Evolutionary conservation across 352 stramenopile genomes (phyloP), one percentile per base, ranked within the genome.

Genomic region (Pythium brachiatum): DNA sequence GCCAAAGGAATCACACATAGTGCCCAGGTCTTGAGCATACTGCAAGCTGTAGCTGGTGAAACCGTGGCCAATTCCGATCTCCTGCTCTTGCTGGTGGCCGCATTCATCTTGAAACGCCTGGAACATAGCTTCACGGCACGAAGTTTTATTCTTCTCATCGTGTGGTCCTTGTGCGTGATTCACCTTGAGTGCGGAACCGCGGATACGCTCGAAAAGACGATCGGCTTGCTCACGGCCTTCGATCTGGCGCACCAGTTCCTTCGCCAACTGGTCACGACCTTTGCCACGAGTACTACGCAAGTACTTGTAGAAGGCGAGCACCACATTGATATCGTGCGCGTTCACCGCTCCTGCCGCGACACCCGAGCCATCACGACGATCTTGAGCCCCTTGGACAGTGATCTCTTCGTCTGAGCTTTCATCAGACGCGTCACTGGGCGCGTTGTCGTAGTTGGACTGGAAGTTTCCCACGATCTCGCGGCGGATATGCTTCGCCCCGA

Each of bases 381-480:
- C 7, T 2, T 16, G 15, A 16, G 38, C 38, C 2, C n/a, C 15
- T 46, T 70, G 38, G 21, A 56, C 64, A n/a, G 20, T 64, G 7
- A 7, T 38, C 20, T 21, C 31, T 7, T 75, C 74, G 7, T 68
- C 67, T 15, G 58, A 62, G 2, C 39, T 47, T 47, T 47, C 39
- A 27, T 47, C 39, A 8, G 39, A 47, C 12, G 18, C 39, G 7
- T 23, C 31, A 27, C 54, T 69, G 1, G 61, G 53, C 16, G 46
- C 53, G 34, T 79, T 72, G 64, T 95, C 86, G 55, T 88, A 88
- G 16, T 78, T 90, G 15, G 81, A 90, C 65, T 92, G 81, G 53
- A 91, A 95, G 57, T 95, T 91, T 38, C 82, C 86, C 18, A 93
- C 82, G 46, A 91, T 92, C 60, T 93, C 83, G 31, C 88, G 74